These are phyloP conservation scores for Actinomortierella wolfii DNA, from an alignment of 371 early-diverging fungal species.

Conservation along the genomic window DNA sequence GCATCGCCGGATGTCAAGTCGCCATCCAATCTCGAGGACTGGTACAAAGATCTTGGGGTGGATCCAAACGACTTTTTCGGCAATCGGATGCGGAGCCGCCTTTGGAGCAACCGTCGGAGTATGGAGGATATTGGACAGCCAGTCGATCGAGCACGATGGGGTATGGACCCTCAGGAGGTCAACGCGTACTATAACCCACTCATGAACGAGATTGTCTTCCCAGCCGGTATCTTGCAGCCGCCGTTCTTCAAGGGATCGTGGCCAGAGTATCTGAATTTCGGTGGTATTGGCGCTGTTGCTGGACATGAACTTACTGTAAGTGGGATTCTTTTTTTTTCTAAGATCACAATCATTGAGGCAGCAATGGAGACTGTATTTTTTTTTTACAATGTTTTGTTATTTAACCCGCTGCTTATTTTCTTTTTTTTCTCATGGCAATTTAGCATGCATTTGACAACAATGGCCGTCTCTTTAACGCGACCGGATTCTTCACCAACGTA, in stretches of 20 bases:
- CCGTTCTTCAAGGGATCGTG: conserved; percentile 55
- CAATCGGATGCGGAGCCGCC: conserved; percentile 47
- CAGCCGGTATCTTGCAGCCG: conserved; percentile 64
- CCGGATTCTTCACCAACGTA: conserved; percentile 49
- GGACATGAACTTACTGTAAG: conserved; percentile 71
- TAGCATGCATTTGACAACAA: conserved; percentile 62
- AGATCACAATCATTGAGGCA: too few relatives aligned
- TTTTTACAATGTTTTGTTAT: background rate
- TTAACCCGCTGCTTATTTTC: background rate
- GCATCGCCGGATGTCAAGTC: conserved; percentile 55
- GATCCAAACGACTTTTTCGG: conserved; percentile 48
- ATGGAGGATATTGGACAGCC: conserved; percentile 43
- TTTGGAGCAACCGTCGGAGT: conserved; percentile 31
- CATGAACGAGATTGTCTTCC: conserved; percentile 67
- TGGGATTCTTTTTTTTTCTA: background rate
- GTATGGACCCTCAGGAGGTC: conserved; percentile 64
- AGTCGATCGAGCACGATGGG: conserved; percentile 58
- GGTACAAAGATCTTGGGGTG: conserved; percentile 51
- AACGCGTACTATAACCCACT: conserved; percentile 66
- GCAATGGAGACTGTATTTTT: too few relatives aligned
- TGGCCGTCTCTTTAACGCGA: conserved; percentile 59
- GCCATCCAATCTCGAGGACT: conserved; percentile 48
- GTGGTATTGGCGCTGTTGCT: conserved; percentile 62
- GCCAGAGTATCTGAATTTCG: conserved; percentile 65
- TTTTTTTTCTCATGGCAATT: conserved; percentile 9